Evolutionary conservation across 108 stramenopile genomes (phyloP).

Genomic region (Nitzschia sp.): DNA sequence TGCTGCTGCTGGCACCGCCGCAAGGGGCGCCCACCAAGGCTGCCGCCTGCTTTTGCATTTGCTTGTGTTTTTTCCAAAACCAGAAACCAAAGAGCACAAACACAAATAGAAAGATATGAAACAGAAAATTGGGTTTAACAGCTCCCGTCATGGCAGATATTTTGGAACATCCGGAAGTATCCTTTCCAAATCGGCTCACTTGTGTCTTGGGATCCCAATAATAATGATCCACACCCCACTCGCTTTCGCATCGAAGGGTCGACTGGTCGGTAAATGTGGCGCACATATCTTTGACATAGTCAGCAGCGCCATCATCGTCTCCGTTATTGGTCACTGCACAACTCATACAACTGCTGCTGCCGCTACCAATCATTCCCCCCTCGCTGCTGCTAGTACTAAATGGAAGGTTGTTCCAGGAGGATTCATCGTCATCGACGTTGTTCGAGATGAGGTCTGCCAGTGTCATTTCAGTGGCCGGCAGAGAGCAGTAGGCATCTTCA

Average conservation of each 20-base stretch:
- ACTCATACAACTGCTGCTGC: slow-evolving; percentile 25
- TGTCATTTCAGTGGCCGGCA: too few relatives aligned
- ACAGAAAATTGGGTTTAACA: too few relatives aligned
- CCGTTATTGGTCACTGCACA: slow-evolving; percentile 30
- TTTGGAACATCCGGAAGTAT: slow-evolving; percentile 26
- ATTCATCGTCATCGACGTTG: neutral
- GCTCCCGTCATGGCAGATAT: slow-evolving; percentile 19
- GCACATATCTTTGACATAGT: slow-evolving; percentile 40
- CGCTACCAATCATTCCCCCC: slow-evolving; percentile 27
- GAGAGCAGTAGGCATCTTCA: slow-evolving; percentile 33
- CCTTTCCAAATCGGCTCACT: slow-evolving; percentile 29
- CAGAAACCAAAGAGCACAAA: too few relatives aligned
- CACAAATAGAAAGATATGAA: too few relatives aligned
- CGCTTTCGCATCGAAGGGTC: slow-evolving; percentile 32
- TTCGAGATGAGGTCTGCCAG: neutral
- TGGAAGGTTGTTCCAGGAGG: slow-evolving; percentile 15
- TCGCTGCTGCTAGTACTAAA: too few relatives aligned
- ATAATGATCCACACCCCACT: slow-evolving; percentile 11
- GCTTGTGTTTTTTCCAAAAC: too few relatives aligned
- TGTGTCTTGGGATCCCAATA: slow-evolving; percentile 25
- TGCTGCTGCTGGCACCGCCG: too few relatives aligned
- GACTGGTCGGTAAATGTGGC: slow-evolving; percentile 26
- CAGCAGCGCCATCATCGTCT: too few relatives aligned
- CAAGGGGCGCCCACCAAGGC: too few relatives aligned
- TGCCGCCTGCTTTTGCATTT: too few relatives aligned